Evolutionary conservation across 441 rosid genomes (phyloP), one percentile per base, ranked within the genome.

Genomic region (Gossypium laxum): DNA sequence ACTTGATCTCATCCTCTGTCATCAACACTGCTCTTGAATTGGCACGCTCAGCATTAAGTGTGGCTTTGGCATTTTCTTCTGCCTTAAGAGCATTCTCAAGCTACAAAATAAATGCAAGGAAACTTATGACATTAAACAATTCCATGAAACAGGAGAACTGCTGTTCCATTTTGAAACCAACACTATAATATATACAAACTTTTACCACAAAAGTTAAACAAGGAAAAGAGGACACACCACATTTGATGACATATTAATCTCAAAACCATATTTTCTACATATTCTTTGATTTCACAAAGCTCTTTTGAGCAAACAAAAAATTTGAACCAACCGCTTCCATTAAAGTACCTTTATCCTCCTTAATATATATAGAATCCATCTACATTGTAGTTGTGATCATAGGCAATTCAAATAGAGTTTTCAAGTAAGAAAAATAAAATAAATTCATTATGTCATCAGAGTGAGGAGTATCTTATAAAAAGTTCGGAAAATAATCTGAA

Each of bases 31-130:
- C 86, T 75, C 93, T 92, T 48, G 92, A 79, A 75, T 88, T 92
- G 78, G 89, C 80, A 71, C 93, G 93, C 82, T 95, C 97, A 74
- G 90, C 79, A 79, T 75, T 83, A 58, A 95, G 95, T 34, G 89
- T 86, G 21, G 79, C 85, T 78, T 89, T 87, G 18, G 91, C 89
- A 67, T 75, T 78, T 75, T 88, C 98, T 48, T 95, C 95, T 58
- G 89, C 89, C 86, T 86, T 92, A 22, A 86, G 81, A 75, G 99
- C 93, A 77, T 78, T 83, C 74, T 92, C 99, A 80, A 95, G 96
- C 99, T 95, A 75, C 80, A 82, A 4, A 15, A 64, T 30, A 73
- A 68, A 47, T 48, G 69, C 68, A 65, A 73, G 50, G 57, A 54
- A 58, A 52, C 30, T 56, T 2, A 51, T 0, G 0, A 17, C 47